A percentile compares a stretch with the other conserved stretches of the same genome.
Evolutionary conservation across 108 stramenopile species (phyloP).

Genomic region (Parietichytrium sp.): DNA sequence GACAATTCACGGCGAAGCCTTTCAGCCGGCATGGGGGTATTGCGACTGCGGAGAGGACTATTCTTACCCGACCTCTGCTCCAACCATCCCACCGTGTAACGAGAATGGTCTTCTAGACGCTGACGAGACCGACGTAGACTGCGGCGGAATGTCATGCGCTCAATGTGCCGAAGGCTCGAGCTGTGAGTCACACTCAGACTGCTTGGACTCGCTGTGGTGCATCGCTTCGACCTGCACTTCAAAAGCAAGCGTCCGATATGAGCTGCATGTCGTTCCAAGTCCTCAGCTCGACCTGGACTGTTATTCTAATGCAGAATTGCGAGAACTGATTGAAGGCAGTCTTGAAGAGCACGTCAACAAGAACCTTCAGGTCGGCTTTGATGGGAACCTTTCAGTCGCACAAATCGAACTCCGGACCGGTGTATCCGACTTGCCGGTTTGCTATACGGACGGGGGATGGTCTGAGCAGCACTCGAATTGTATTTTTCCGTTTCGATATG

Average conservation of each 20-base stretch:
- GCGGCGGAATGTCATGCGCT: not conserved
- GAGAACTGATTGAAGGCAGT: not conserved
- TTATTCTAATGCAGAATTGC: no score
- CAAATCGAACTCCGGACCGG: no score
- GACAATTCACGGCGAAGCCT: not conserved
- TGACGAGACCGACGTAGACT: constrained; percentile 9
- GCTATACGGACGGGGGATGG: not conserved
- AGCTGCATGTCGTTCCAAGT: not conserved
- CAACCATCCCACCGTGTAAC: not conserved
- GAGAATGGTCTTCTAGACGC: not conserved
- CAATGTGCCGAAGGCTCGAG: not conserved
- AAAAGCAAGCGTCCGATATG: not conserved
- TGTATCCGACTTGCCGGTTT: no score
- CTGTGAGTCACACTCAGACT: not conserved
- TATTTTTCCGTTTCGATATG: not conserved
- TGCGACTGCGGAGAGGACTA: not conserved
- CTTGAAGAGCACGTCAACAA: not conserved
- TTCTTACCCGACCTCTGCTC: not conserved
- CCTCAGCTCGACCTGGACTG: no score
- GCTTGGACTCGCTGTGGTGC: not conserved
- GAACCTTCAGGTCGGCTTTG: not conserved
- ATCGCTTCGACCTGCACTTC: not conserved
- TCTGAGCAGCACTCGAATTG: not conserved
- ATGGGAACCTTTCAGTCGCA: no score
- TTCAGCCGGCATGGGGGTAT: not conserved